These are phyloP conservation scores for Nitzschia palea DNA, from an alignment of 108 stramenopile species.

Conservation along the genomic window DNA sequence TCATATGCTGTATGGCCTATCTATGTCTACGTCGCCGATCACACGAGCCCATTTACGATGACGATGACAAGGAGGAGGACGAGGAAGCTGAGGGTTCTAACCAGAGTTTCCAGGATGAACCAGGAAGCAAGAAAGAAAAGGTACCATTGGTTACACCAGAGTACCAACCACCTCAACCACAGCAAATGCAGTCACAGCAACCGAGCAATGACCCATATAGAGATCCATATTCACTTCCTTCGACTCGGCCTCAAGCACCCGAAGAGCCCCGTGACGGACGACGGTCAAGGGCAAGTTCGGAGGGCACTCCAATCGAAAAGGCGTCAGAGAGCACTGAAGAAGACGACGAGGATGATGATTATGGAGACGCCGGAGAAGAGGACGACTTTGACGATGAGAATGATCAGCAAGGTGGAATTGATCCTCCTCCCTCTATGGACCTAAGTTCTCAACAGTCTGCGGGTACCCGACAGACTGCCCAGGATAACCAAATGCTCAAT, in stretches of 20 bases:
- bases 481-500: not conserved
- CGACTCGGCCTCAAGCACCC: not conserved
- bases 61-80: slow-evolving; percentile 9
- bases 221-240: not conserved
- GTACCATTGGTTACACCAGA: not conserved
- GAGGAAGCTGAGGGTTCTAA: slow-evolving; percentile 3
- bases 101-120: slow-evolving; percentile 1
- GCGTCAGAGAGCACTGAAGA: not conserved
- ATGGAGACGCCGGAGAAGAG: not conserved
- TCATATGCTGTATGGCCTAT: slow-evolving; percentile 8
- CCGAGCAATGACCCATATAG: not conserved
- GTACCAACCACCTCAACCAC: not conserved
- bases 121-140: not conserved
- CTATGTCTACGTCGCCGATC: slow-evolving; percentile 5
- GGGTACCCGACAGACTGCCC: not conserved
- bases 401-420: too few species aligned
- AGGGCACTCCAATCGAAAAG: not conserved
- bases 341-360: not conserved
- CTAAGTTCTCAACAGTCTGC: not conserved
- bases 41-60: not conserved
- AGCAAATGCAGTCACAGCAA: not conserved
- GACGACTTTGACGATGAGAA: too few species aligned
- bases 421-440: too few species aligned
- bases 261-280: not conserved
- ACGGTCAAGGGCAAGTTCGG: not conserved